Evolutionary conservation across 129 eudicot species (phyloP).

Genomic region (Chrysanthemum lavandulifolium): DNA sequence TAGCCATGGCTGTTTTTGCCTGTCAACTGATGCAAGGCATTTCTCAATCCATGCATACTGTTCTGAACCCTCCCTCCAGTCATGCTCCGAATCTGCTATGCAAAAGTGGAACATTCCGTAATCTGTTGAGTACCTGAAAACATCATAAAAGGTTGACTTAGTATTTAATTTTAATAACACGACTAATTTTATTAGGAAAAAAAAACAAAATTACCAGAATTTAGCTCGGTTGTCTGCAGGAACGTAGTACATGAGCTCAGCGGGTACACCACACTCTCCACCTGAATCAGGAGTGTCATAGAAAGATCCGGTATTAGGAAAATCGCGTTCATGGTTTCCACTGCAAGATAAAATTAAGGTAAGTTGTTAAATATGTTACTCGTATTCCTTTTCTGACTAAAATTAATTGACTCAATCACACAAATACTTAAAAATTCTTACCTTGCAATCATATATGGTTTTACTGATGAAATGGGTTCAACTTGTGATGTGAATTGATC

Average conservation of each 20-base stretch:
- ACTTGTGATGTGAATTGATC: slow-evolving; percentile 53
- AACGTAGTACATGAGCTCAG: slow-evolving; percentile 42
- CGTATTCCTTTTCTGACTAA: neutral
- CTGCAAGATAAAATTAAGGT: slow-evolving; percentile 24
- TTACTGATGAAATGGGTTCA: slow-evolving; percentile 49
- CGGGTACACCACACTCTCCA: slow-evolving; percentile 59
- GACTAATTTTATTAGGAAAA: no score
- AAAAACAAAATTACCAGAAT: no score
- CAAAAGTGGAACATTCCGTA: slow-evolving; percentile 82
- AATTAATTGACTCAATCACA: neutral
- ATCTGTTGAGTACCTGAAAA: slow-evolving; percentile 61
- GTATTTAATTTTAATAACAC: neutral
- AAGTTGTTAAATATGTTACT: neutral
- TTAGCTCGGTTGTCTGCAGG: slow-evolving; percentile 76
- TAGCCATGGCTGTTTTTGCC: slow-evolving; percentile 78
- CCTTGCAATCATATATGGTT: slow-evolving; percentile 57
- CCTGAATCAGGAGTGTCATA: slow-evolving; percentile 52
- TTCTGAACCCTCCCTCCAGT: slow-evolving; percentile 72
- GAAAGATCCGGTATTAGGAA: slow-evolving; percentile 55
- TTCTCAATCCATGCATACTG: slow-evolving; percentile 62
- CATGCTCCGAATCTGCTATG: slow-evolving; percentile 73
- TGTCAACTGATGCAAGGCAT: slow-evolving; percentile 62
- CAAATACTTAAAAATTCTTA: neutral
- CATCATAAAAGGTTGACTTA: neutral
- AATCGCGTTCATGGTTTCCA: slow-evolving; percentile 68